Evolutionary conservation across 306 rosid species (phyloP).

Genomic region (Prunus kanzakura): DNA sequence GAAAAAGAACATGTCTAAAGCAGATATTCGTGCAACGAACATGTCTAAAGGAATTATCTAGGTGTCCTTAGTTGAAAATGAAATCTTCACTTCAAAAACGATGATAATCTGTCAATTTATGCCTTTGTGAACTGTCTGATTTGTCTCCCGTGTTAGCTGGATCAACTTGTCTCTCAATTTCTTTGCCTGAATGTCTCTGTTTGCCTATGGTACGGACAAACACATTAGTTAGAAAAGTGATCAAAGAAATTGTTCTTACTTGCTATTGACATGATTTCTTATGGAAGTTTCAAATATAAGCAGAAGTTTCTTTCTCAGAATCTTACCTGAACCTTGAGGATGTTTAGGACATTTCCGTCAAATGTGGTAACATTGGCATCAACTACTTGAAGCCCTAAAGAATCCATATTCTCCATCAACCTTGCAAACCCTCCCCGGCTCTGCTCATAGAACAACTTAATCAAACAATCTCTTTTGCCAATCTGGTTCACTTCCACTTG

Average conservation of each 20-base stretch:
- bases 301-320: constrained; percentile 7
- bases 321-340: constrained; percentile 67
- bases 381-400: constrained; percentile 58
- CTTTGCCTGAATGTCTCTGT: constrained; percentile 39
- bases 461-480: constrained; percentile 39
- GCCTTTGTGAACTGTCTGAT: not conserved
- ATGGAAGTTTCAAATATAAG: not conserved
- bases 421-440: constrained; percentile 52
- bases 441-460: constrained; percentile 44
- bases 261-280: not conserved
- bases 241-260: constrained; percentile 12
- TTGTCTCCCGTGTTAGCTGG: constrained; percentile 24
- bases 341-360: constrained; percentile 37
- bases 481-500: constrained; percentile 65
- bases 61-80: not conserved
- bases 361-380: constrained; percentile 57
- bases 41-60: not conserved
- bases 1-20: not conserved
- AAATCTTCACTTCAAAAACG: not conserved
- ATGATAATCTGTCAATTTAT: not conserved
- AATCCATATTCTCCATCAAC: constrained; percentile 64
- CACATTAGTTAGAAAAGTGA: constrained; percentile 13
- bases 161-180: constrained; percentile 47
- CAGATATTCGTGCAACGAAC: not conserved
- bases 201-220: constrained; percentile 46